Evolutionary conservation across 108 stramenopile genomes (phyloP).

Genomic region (Bacterosira constricta): DNA sequence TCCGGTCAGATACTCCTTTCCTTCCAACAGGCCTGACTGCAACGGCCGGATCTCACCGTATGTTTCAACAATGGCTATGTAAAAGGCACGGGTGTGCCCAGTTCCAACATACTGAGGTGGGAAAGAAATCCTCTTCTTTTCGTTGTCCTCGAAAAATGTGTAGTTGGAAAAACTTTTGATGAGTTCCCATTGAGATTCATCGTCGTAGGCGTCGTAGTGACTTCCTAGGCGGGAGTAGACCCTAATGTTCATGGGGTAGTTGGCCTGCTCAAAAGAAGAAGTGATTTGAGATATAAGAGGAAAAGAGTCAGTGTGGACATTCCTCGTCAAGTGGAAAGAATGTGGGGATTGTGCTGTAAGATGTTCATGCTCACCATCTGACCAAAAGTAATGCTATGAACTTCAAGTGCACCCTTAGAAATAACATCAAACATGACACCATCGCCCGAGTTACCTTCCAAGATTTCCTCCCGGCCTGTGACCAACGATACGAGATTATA

Average conservation of each 20-base stretch:
- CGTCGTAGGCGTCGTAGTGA: constrained; percentile 19
- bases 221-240: constrained; percentile 2
- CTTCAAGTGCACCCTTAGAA: constrained; percentile 2
- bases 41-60: constrained; percentile 13
- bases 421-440: constrained; percentile 23
- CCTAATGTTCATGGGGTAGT: constrained; percentile 15
- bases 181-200: constrained; percentile 5
- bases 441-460: constrained; percentile 3
- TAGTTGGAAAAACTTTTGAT: constrained; percentile 10
- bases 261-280: too few relatives aligned
- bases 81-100: constrained; percentile 5
- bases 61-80: constrained; percentile 26
- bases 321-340: too few relatives aligned
- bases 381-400: constrained; percentile 3
- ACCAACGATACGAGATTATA: neutral
- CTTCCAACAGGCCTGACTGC: neutral
- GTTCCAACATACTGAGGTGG: neutral
- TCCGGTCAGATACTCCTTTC: constrained; percentile 15
- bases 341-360: too few relatives aligned
- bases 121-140: neutral
- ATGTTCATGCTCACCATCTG: too few relatives aligned
- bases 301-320: too few relatives aligned
- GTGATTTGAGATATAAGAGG: too few relatives aligned
- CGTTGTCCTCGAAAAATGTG: neutral
- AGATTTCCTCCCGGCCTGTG: neutral